Conservation (phyloP, 2,329 filamentous ascomycete species). For the Paracoccidioides brasiliensis region DNA sequence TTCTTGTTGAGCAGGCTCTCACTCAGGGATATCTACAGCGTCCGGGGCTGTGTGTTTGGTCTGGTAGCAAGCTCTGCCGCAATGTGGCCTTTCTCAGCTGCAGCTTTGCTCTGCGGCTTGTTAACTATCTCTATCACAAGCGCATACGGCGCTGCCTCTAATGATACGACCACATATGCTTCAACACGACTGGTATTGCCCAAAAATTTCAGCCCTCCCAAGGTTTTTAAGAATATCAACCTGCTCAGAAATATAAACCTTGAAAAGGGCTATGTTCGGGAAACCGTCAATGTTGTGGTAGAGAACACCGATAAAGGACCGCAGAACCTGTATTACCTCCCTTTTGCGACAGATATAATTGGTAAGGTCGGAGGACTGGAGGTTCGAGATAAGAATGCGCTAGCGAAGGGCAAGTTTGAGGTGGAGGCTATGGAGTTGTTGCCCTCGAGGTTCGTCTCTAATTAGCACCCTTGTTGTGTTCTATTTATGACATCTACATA, state of each 20-base stretch:
- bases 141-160: constrained; percentile 18
- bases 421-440: constrained; percentile 50
- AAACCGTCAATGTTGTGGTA: constrained; percentile 85
- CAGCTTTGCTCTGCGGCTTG: constrained; percentile 24
- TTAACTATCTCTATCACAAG: constrained; percentile 17
- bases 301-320: constrained; percentile 70
- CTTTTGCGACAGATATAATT: constrained; percentile 66
- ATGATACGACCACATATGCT: constrained; percentile 14
- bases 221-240: constrained; percentile 89
- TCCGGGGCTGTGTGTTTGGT: constrained; percentile 17
- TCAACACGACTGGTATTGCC: constrained; percentile 25
- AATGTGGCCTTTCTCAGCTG: constrained; percentile 30
- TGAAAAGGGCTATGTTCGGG: constrained; percentile 83
- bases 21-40: not conserved
- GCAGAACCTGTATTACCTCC: constrained; percentile 82
- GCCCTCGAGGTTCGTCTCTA: constrained; percentile 34
- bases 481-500: too few species aligned
- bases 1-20: not conserved
- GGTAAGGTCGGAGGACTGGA: constrained; percentile 72
- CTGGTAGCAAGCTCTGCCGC: constrained; percentile 16
- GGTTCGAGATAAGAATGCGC: constrained; percentile 81
- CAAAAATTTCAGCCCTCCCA: constrained; percentile 61
- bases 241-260: constrained; percentile 79
- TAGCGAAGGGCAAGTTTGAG: constrained; percentile 51
- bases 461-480: constrained; percentile 41